Percentiles rank a stretch among this genome's conserved stretches.
These are phyloP conservation scores for Santalum album DNA, from an alignment of 164 flowering plant genomes.

Conservation along the genomic window DNA sequence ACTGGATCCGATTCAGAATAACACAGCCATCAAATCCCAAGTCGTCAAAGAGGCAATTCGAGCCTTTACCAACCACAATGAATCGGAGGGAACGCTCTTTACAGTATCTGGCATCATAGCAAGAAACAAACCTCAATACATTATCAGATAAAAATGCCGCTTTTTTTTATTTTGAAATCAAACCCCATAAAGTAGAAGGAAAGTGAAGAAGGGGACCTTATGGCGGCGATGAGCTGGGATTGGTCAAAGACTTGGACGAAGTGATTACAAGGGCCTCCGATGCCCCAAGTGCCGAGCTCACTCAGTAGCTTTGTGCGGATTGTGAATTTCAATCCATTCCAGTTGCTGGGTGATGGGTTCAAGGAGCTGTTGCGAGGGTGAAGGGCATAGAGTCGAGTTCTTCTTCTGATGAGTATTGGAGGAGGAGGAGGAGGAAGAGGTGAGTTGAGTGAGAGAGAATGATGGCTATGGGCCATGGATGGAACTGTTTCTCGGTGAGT, in stretches of 20 bases:
- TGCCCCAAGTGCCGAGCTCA: constrained; percentile 35
- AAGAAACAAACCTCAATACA: background rate
- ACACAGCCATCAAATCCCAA: constrained; percentile 45
- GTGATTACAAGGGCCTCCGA: constrained; percentile 36
- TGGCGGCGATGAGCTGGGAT: constrained; percentile 27
- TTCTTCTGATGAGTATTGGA: too few species aligned
- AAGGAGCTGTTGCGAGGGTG: too few species aligned
- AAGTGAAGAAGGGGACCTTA: constrained; percentile 17
- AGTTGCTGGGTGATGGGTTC: constrained; percentile 3
- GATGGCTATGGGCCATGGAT: too few species aligned
- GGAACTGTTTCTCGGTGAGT: too few species aligned
- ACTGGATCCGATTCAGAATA: constrained; percentile 30
- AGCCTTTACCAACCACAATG: constrained; percentile 41
- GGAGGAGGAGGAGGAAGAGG: too few species aligned
- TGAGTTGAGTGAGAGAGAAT: too few species aligned
- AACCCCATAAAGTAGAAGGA: background rate
- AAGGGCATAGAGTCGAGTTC: too few species aligned
- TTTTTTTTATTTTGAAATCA: too few species aligned
- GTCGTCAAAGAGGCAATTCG: constrained; percentile 50
- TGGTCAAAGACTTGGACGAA: constrained; percentile 24
- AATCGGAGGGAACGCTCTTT: constrained; percentile 21
- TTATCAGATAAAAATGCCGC: too few species aligned
- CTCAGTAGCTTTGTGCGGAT: constrained; percentile 19
- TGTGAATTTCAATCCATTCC: constrained; percentile 8
- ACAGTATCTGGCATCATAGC: constrained; percentile 20